Evolutionary conservation across 2,329 filamentous ascomycete species (phyloP).

Genomic region (Aspergillus spinulosporus): DNA sequence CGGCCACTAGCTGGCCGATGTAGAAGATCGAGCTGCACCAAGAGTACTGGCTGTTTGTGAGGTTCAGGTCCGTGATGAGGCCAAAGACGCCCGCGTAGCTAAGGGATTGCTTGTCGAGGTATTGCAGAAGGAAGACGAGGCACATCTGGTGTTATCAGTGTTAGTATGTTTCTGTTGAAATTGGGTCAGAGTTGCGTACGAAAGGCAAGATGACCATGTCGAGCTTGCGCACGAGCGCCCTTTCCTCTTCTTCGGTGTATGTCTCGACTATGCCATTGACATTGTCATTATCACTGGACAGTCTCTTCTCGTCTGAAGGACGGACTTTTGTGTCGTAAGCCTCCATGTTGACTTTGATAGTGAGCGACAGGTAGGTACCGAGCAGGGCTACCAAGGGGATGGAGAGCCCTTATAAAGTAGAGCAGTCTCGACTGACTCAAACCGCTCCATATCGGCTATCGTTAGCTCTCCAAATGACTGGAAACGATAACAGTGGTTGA

Average conservation of each 20-base stretch:
- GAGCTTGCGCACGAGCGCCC: slow-evolving; percentile 3
- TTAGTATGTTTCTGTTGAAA: too few relatives aligned
- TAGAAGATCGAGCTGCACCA: slow-evolving; percentile 45
- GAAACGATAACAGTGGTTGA: neutral
- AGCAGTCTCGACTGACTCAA: neutral
- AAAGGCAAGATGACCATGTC: slow-evolving; percentile 5
- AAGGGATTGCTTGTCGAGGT: slow-evolving; percentile 49
- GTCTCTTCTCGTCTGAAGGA: neutral
- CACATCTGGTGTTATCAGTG: slow-evolving; percentile 35
- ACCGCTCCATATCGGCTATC: neutral
- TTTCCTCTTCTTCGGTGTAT: slow-evolving; percentile 1
- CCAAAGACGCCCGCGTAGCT: slow-evolving; percentile 50
- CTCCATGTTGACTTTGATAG: neutral
- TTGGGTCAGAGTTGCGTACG: neutral
- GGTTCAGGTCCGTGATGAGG: slow-evolving; percentile 48
- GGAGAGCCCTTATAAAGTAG: neutral
- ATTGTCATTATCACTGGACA: neutral
- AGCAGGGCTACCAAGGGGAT: neutral
- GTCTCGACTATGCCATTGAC: neutral
- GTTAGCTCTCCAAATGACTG: neutral
- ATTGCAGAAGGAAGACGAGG: slow-evolving; percentile 47
- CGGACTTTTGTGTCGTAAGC: neutral
- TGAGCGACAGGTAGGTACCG: neutral
- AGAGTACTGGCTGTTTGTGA: slow-evolving; percentile 51
- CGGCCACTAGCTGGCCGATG: slow-evolving; percentile 48